Evolutionary conservation across 495 filamentous ascomycete genomes (phyloP).

Genomic region (Penicillium lagena): DNA sequence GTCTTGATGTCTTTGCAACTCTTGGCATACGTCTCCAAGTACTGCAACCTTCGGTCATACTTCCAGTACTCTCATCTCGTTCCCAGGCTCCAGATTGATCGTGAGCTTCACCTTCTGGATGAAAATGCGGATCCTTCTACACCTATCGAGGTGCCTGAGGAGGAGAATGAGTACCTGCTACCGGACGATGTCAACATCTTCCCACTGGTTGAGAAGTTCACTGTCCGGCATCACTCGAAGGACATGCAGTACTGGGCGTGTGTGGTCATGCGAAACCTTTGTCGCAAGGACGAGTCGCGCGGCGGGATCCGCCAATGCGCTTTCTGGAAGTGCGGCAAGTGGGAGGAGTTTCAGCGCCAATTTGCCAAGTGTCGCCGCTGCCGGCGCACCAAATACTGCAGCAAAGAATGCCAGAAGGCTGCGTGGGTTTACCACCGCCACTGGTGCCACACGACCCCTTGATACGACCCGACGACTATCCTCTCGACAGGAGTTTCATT

Average conservation of each 20-base stretch:
- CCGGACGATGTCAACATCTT: slow-evolving; percentile 97
- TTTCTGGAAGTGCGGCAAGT: slow-evolving; percentile 95
- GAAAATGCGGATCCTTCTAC: slow-evolving; percentile 44
- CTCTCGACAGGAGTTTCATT: slow-evolving; percentile 13
- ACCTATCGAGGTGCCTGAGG: slow-evolving; percentile 48
- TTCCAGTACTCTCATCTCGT: slow-evolving; percentile 95
- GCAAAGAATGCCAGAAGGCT: slow-evolving; percentile 98
- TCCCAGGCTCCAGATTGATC: slow-evolving; percentile 82
- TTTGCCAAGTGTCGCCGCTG: slow-evolving; percentile 98
- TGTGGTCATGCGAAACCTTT: slow-evolving; percentile 97
- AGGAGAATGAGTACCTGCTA: slow-evolving; percentile 84
- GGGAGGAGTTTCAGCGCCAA: slow-evolving; percentile 92
- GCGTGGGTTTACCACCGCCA: slow-evolving; percentile 97
- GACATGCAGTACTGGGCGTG: slow-evolving; percentile 99
- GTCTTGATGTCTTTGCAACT: slow-evolving; percentile 98
- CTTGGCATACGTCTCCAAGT: slow-evolving; percentile 95
- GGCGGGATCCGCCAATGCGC: slow-evolving; percentile 96
- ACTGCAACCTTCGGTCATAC: slow-evolving; percentile 90
- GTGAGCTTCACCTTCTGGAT: slow-evolving; percentile 74
- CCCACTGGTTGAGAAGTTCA: slow-evolving; percentile 96
- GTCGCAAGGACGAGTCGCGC: slow-evolving; percentile 90
- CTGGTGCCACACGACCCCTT: slow-evolving; percentile 80
- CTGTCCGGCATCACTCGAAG: slow-evolving; percentile 83
- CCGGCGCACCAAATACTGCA: slow-evolving; percentile 97
- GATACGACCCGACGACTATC: slow-evolving; percentile 25